Evolutionary conservation across 805 yeast species (phyloP), one percentile per base, ranked within the genome.

Genomic region (Ogataea degrootiae): DNA sequence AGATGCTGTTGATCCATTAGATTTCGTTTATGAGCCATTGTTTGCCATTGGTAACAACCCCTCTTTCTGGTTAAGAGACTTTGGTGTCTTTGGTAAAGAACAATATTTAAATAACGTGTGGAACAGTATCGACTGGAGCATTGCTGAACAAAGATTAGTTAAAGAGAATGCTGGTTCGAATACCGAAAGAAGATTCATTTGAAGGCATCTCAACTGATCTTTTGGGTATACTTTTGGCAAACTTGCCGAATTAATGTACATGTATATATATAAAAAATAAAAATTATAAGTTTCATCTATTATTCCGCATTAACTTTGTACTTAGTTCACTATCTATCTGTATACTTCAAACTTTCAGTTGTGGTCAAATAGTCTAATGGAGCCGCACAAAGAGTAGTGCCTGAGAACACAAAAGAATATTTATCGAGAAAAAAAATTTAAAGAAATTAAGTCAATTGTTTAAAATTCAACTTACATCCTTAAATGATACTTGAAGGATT

Each of bases 51-150:
- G 86, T 63, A 85, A 80, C 5, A 80, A 87, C 39, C 85, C 87
- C 55, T 79, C 83, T 55, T 78, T 80, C 46, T 87, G 83, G 71
- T 65, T 85, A 43, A 68, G 77, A 50, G 94, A 87, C 66, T 87
- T 85, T 58, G 95, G 95, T 46, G 86, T 84, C 12, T 84, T 74
- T 62, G 95, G 94, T 22, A 85, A 84, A 69, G 72, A 77, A 39
- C 72, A 76, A 45, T 94, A 86, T 67, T 75, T 94, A 55, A 78
- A 78, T 51, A 83, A 83, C 52, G 82, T 83, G 60, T 83, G 96
- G 82, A 77, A 82, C 44, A 75, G 88, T 54, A 76, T 91, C 50
- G 83, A 92, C 69, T 94, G 99, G 99, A 75, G 80, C 43, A 82
- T 83, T 37, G 75, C 85, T 31, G 81, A 79, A 59, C 66, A 66